Evolutionary conservation across 2,329 filamentous ascomycete genomes (phyloP), one percentile per base, ranked within the genome.

Genomic region (Neonectria coccinea): DNA sequence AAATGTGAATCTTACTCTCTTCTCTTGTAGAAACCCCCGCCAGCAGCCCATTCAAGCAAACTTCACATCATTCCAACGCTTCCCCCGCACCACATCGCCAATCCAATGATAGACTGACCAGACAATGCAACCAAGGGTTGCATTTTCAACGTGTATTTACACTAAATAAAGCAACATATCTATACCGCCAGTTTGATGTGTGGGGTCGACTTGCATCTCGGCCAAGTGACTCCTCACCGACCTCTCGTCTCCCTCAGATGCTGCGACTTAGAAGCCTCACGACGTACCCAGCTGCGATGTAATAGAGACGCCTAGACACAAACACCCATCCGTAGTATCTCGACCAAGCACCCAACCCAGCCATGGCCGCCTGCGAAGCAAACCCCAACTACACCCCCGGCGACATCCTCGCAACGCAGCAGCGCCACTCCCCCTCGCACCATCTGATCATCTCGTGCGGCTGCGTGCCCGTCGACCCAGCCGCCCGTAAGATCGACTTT

Each of bases 401-500:
- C 7, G 41, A 54, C 22, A 25, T 52, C 14, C 47, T 59, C 48
- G 8, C n/a, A n/a, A 52, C 50, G 5, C 27, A 60, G 14, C 59
- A 63, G 16, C 41, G 62, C 10, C 85, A 81, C 67, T 76, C 76
- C 52, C 78, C 79, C 41, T 83, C 83, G 9, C 75, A 79, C 20
- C 75, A 79, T 31, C 75, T 83, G 50, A 79, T 80, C 60, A 79
- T 84, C 59, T 83, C 81, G 27, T 84, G 82, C 70, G 83, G 83
- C 33, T 83, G 81, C 20, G 81, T 85, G 44, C 81, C 80, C 10
- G 73, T 85, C 57, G 79, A 83, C 69, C 74, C 76, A 5, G 56
- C 58, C 1, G 69, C 73, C 3, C 74, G 74, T 29, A 79, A 77
- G 59, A 75, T 78, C 11, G 76, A 81, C 3, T 81, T 66, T 82